Percentiles rank a stretch among this genome's conserved stretches.
These are phyloP conservation scores for Cryptosporidium parvum DNA, from an alignment of 169 alveolate species.

Conservation along the genomic window DNA sequence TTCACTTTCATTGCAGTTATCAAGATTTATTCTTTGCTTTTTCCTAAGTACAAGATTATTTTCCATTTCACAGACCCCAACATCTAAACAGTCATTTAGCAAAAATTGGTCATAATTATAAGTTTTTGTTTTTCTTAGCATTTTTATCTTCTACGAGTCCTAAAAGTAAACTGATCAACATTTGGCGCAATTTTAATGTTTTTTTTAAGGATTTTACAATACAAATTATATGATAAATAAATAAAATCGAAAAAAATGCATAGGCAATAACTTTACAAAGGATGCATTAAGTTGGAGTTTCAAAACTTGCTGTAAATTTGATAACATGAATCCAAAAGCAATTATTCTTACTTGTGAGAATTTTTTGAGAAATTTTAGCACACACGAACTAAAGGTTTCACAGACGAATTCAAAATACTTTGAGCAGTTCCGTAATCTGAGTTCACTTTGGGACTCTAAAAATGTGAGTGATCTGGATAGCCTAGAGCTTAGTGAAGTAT, in stretches of 20 bases:
- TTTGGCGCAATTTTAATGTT: neutral
- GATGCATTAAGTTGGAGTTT: neutral
- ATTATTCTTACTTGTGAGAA: conserved; percentile 6
- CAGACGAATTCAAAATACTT: neutral
- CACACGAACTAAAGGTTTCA: neutral
- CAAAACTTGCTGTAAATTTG: neutral
- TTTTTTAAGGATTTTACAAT: too few species aligned
- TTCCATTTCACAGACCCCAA: conserved; percentile 5
- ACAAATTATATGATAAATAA: neutral
- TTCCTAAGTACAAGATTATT: conserved; percentile 15
- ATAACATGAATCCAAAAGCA: neutral
- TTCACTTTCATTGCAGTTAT: neutral
- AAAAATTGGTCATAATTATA: conserved; percentile 3
- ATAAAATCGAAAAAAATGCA: too few species aligned
- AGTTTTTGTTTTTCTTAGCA: neutral
- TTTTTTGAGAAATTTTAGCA: neutral
- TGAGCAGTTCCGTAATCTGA: conserved; percentile 19
- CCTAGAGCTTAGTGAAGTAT: conserved; percentile 10
- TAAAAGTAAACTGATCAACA: neutral
- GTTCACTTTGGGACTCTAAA: conserved; percentile 1
- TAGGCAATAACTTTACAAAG: neutral
- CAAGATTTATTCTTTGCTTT: conserved; percentile 2
- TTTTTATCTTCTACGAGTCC: neutral
- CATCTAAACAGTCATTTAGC: neutral
- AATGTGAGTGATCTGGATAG: neutral